phyloP scores from a whole-genome alignment of 2,329 filamentous ascomycete genomes.

The Chrysoporthe puriensis region DNA sequence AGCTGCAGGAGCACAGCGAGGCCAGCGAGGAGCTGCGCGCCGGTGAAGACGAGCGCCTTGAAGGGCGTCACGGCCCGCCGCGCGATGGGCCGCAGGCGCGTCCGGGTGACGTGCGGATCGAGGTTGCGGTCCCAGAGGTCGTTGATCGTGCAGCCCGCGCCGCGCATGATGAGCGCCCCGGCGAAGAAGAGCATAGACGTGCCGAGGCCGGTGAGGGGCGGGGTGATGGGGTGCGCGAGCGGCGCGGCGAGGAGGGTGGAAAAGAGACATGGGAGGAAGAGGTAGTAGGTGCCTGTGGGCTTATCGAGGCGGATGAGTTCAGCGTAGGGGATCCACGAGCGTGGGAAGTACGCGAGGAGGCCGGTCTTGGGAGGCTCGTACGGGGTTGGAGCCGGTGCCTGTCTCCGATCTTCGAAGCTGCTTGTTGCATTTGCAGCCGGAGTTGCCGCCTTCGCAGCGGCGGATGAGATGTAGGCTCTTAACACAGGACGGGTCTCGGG shows the following conservation, averaged over 20 bases:
- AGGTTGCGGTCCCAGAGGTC: slow-evolving; percentile 90
- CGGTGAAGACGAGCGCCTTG: slow-evolving; percentile 74
- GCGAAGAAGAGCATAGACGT: slow-evolving; percentile 73
- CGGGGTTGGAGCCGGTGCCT: slow-evolving; percentile 28
- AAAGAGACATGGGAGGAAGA: slow-evolving; percentile 85
- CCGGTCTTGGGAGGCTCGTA: slow-evolving; percentile 75
- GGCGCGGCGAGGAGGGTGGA: slow-evolving; percentile 81
- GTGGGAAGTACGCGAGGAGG: slow-evolving; percentile 69
- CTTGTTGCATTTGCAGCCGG: not conserved
- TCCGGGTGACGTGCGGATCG: slow-evolving; percentile 78
- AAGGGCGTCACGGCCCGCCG: slow-evolving; percentile 75
- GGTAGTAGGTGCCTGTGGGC: slow-evolving; percentile 79
- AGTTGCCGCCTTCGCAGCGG: slow-evolving; percentile 3
- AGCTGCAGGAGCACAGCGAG: slow-evolving; percentile 78
- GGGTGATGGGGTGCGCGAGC: slow-evolving; percentile 62
- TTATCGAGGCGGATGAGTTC: slow-evolving; percentile 83
- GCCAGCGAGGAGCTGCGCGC: slow-evolving; percentile 73
- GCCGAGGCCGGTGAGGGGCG: slow-evolving; percentile 63
- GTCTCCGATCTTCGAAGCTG: not conserved
- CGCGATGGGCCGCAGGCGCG: slow-evolving; percentile 78
- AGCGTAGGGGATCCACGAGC: slow-evolving; percentile 76
- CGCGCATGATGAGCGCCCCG: slow-evolving; percentile 82
- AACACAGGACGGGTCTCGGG: not conserved
- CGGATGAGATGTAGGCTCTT: slow-evolving; percentile 16
- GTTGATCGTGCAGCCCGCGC: slow-evolving; percentile 86